Base-by-base conservation (phyloP, 1,284 basidiomycete species). In the Tremellales sp. region DNA sequence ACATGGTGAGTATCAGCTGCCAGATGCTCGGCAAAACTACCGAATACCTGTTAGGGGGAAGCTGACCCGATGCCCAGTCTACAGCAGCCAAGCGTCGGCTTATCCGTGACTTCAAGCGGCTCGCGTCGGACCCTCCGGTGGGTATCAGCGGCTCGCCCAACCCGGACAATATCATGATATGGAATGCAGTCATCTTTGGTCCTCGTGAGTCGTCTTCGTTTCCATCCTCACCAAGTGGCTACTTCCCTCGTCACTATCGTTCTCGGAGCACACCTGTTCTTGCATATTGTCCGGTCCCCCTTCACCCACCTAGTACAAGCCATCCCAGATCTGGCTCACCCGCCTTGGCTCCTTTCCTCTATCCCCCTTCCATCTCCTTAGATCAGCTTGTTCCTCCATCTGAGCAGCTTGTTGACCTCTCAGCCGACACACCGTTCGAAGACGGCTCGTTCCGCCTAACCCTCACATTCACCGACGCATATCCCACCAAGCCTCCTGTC, bases 131-230 rank as follows among this genome's bases (percentile, higher is more conserved):
- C 70, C 92, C 94, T 3, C 94, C 94, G 1, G 86, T 89, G 51
- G 94, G 94, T 10, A 92, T 97, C 62, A 93, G 89, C 12, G 94
- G 94, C 23, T 92, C 90, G 60, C 94, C 94, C 65, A 93, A 90
- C 70, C 85, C 90, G 0, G 94, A 97, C 74, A 97, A 97, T 72
- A 94, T 98, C 73, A 94, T 97, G 89, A 80, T 97, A 11, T 98
- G 94, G 94, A 97, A 98, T 68, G 94, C 94, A 2, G 94, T 98
- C 58, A 98, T 98, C 61, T 97, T 98, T 69, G 94, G 94, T 0
- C 94, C 94, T 73, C 87, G 92, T 90, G 52, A 64, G 84, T 76
- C 7, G 35, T 26, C n/a, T n/a, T n/a, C n/a, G 6, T 36, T 23
- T 26, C 13, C 12, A n/a, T n/a, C n/a, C n/a, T n/a, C n/a, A n/a